phyloP scores from a whole-genome alignment of 148 eudicot genomes.

The Camellia japonica region DNA sequence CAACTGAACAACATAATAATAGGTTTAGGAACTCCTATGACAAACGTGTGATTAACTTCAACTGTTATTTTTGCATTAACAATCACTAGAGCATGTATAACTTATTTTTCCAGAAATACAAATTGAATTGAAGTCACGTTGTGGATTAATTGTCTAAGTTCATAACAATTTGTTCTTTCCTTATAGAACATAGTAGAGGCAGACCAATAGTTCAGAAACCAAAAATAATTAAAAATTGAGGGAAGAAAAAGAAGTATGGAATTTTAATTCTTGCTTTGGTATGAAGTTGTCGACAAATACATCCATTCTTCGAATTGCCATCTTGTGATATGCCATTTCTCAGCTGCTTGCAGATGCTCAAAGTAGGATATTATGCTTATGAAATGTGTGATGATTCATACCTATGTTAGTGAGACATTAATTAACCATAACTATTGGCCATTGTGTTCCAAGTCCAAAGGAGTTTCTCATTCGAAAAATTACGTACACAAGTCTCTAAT shows the following conservation, averaged over 20 bases:
- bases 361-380: not conserved
- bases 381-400: not conserved
- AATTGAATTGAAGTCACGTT: not conserved
- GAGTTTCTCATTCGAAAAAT: not conserved
- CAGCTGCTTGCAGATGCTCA: not conserved
- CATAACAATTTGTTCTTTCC: not conserved
- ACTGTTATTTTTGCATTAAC: not conserved
- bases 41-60: not conserved
- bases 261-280: not conserved
- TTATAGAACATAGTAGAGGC: not conserved
- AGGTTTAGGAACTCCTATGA: not conserved
- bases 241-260: not conserved
- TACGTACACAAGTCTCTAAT: not conserved
- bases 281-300: not conserved
- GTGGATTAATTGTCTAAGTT: not conserved
- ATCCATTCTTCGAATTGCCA: not conserved
- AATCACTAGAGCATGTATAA: not conserved
- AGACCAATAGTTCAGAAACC: not conserved
- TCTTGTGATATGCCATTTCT: conserved; percentile 1
- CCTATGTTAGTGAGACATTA: too few species aligned
- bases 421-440: not conserved
- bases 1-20: conserved; percentile 2
- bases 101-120: not conserved
- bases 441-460: not conserved
- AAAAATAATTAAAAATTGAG: not conserved